These are phyloP conservation scores for Metarhizium rileyi DNA, from an alignment of 2,329 filamentous ascomycete genomes.

Conservation along the genomic window DNA sequence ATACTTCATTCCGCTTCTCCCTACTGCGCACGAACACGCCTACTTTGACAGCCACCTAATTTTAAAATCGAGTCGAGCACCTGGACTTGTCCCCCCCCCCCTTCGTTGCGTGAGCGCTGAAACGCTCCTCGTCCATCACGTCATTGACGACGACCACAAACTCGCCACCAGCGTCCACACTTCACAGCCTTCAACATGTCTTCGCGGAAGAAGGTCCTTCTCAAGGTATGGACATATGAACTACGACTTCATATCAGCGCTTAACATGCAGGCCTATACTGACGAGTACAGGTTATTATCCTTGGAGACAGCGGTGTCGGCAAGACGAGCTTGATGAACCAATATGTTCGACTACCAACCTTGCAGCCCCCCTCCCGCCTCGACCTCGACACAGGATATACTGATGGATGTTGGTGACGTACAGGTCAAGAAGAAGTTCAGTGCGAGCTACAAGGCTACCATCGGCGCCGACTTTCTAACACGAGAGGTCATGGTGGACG, in stretches of 20 bases:
- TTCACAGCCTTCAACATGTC: constrained; percentile 45
- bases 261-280: constrained; percentile 4
- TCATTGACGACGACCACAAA: constrained; percentile 10
- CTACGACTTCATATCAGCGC: background rate
- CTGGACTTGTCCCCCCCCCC: background rate
- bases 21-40: constrained; percentile 1
- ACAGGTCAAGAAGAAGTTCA: constrained; percentile 99
- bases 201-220: constrained; percentile 79
- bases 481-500: constrained; percentile 94
- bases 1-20: background rate
- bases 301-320: constrained; percentile 97
- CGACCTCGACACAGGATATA: background rate
- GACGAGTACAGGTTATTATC: constrained; percentile 75
- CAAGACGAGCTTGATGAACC: constrained; percentile 99
- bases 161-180: background rate
- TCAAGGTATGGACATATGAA: constrained; percentile 54
- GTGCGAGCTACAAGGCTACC: constrained; percentile 97
- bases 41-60: background rate
- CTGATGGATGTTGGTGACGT: constrained; percentile 7
- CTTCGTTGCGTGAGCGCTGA: background rate
- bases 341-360: constrained; percentile 76
- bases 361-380: constrained; percentile 4
- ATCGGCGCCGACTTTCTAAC: constrained; percentile 98
- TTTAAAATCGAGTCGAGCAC: background rate
- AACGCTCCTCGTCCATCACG: constrained; percentile 4